phyloP scores from a whole-genome alignment of 1,139 yeast species.

The Zygosaccharomyces pseudobailii region DNA sequence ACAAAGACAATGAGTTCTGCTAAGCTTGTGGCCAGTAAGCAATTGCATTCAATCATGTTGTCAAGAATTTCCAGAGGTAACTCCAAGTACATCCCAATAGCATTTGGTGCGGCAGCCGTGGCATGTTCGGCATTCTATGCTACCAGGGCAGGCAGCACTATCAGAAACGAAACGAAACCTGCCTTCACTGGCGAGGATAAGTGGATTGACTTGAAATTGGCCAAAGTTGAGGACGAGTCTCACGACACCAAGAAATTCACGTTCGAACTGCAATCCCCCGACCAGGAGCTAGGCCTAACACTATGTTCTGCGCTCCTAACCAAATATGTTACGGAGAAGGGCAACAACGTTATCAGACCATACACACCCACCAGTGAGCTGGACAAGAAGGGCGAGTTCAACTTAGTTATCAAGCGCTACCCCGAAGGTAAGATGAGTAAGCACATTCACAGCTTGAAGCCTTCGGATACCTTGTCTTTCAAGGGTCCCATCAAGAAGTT shows the following conservation, averaged over 20 bases:
- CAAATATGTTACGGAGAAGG: conserved; percentile 79
- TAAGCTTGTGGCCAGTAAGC: neutral
- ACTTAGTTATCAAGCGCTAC: conserved; percentile 80
- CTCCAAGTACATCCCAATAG: conserved; percentile 32
- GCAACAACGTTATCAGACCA: conserved; percentile 88
- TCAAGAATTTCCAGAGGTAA: conserved; percentile 26
- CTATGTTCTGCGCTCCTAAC: conserved; percentile 78
- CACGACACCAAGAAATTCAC: conserved; percentile 60
- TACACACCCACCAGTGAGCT: conserved; percentile 86
- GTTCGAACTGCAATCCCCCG: conserved; percentile 65
- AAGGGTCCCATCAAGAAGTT: conserved; percentile 94
- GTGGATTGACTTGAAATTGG: conserved; percentile 73
- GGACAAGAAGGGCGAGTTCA: conserved; percentile 66
- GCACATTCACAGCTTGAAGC: conserved; percentile 67
- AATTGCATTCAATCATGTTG: conserved; percentile 4
- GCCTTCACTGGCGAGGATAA: conserved; percentile 65
- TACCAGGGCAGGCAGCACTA: conserved; percentile 17
- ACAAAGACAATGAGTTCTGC: neutral
- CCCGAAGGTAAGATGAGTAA: conserved; percentile 78
- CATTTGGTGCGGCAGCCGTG: conserved; percentile 51
- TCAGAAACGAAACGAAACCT: conserved; percentile 46
- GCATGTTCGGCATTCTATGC: conserved; percentile 45
- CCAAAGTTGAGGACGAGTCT: conserved; percentile 52
- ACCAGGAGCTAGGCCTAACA: conserved; percentile 70
- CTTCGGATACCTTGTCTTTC: conserved; percentile 78